These are phyloP conservation scores for Cenchrus fungigraminus DNA, from an alignment of 176 grass and related monocot genomes.

Conservation along the genomic window DNA sequence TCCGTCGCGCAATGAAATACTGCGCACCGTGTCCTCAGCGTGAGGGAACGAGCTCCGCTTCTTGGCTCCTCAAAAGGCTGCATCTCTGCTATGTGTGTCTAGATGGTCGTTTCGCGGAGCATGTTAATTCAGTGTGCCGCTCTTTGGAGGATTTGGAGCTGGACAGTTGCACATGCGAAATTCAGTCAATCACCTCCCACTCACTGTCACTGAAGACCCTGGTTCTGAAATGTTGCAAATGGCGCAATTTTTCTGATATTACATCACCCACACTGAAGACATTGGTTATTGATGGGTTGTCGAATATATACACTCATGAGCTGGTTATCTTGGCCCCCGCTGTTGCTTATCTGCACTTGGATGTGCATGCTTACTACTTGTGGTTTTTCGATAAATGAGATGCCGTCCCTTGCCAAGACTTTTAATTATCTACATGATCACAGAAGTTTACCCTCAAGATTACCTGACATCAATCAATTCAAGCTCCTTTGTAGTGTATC, in stretches of 20 bases:
- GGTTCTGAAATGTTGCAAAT: neutral
- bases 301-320: no score
- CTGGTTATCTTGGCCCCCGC: neutral
- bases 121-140: neutral
- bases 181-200: neutral
- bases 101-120: neutral
- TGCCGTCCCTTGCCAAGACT: constrained; percentile 8
- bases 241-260: neutral
- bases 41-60: neutral
- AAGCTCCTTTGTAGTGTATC: neutral
- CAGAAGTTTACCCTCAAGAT: no score
- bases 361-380: neutral
- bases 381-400: neutral
- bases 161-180: neutral
- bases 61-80: constrained; percentile 5
- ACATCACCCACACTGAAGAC: neutral
- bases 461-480: neutral
- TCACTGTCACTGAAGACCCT: neutral
- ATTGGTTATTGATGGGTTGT: neutral
- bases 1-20: constrained; percentile 26
- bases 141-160: constrained; percentile 6
- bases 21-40: no score
- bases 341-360: neutral
- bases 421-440: neutral
- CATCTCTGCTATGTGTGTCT: neutral